Conservation (phyloP, 2,329 filamentous ascomycete species). For the Sphaerostilbella broomeana region DNA sequence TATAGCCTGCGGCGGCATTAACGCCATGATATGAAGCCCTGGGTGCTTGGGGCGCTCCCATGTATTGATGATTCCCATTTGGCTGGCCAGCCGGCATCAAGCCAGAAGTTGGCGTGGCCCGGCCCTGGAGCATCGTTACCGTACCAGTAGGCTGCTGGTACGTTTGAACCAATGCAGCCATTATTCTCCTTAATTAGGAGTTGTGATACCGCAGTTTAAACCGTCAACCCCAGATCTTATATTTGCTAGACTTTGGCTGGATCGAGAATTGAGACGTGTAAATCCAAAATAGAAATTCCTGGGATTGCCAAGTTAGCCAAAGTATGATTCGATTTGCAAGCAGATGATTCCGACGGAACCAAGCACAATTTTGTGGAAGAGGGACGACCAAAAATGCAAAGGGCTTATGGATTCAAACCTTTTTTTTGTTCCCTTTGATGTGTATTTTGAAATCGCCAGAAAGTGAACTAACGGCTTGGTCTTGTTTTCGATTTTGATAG, state of each 20-base stretch:
- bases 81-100: constrained; percentile 46
- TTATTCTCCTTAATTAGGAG: constrained; percentile 37
- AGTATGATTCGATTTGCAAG: too few relatives aligned
- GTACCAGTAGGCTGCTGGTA: constrained; percentile 70
- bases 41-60: constrained; percentile 27
- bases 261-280: too few relatives aligned
- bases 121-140: constrained; percentile 68
- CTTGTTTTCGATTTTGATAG: neutral
- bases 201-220: too few relatives aligned
- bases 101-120: constrained; percentile 49
- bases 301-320: too few relatives aligned
- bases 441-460: too few relatives aligned
- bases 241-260: too few relatives aligned
- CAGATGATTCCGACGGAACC: too few relatives aligned
- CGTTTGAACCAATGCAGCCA: constrained; percentile 80
- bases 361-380: too few relatives aligned
- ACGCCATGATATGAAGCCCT: constrained; percentile 23
- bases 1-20: constrained; percentile 44
- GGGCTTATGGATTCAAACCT: too few relatives aligned
- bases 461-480: neutral
- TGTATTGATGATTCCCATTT: constrained; percentile 46
- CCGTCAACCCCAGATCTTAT: too few relatives aligned
- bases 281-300: too few relatives aligned
- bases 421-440: constrained; percentile 13
- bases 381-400: too few relatives aligned